Percentiles rank a stretch among this genome's conserved stretches.
Conservation (phyloP, 495 filamentous ascomycete species). For the Neurospora africana region DNA sequence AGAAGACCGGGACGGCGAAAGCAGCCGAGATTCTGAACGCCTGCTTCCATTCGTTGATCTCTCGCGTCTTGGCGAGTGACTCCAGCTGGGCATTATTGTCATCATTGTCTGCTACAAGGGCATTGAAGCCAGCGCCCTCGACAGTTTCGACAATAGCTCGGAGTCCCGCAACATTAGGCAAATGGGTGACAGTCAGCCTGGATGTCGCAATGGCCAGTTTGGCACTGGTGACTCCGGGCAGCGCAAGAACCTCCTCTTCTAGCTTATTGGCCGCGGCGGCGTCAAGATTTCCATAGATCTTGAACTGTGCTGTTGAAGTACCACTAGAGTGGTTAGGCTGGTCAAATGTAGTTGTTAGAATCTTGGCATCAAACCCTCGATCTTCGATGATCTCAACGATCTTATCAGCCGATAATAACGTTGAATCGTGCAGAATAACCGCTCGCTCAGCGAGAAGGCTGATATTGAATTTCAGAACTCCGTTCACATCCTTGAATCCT, state of each 20-base stretch:
- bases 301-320: conserved; percentile 56
- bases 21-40: conserved; percentile 63
- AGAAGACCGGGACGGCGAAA: conserved; percentile 86
- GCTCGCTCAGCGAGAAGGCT: conserved; percentile 88
- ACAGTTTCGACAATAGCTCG: conserved; percentile 73
- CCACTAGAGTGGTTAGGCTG: conserved; percentile 35
- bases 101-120: conserved; percentile 77
- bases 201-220: conserved; percentile 59
- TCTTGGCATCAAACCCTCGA: conserved; percentile 78
- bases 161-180: conserved; percentile 61
- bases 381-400: conserved; percentile 88
- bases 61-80: conserved; percentile 88
- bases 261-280: conserved; percentile 58
- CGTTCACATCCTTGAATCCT: conserved; percentile 62
- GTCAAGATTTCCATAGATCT: conserved; percentile 70
- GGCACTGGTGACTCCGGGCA: conserved; percentile 62
- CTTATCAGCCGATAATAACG: conserved; percentile 55
- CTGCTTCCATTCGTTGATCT: conserved; percentile 83
- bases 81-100: conserved; percentile 97
- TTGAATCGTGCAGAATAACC: conserved; percentile 70
- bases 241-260: conserved; percentile 53
- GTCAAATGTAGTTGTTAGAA: conserved; percentile 51
- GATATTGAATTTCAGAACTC: conserved; percentile 82
- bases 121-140: conserved; percentile 74
- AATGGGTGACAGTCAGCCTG: conserved; percentile 58